A percentile compares a stretch with the other conserved stretches of the same genome.
Evolutionary conservation across 371 early-diverging fungal species (phyloP).

Genomic region (Saksenaea vasiformis): DNA sequence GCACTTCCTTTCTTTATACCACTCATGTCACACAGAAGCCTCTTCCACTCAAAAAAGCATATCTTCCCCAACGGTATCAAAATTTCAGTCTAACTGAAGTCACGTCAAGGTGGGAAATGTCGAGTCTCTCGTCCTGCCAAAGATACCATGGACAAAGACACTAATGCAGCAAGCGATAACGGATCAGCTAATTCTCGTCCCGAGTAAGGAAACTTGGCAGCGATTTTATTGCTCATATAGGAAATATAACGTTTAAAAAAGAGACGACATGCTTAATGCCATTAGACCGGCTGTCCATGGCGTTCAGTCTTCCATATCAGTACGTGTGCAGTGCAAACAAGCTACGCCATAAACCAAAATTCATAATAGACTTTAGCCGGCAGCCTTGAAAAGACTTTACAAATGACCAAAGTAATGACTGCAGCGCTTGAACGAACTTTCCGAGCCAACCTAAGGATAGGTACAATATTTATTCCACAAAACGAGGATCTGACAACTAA

Average conservation of each 20-base stretch:
- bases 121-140: background rate
- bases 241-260: background rate
- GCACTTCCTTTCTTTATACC: too few species aligned
- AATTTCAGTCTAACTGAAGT: background rate
- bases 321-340: background rate
- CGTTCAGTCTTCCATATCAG: background rate
- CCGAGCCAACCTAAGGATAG: slow-evolving; percentile 22
- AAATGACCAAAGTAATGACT: slow-evolving; percentile 25
- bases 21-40: too few species aligned
- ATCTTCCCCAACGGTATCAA: too few species aligned
- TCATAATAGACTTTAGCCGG: slow-evolving; percentile 19
- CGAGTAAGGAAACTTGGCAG: background rate
- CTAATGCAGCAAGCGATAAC: background rate
- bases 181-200: background rate
- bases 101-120: background rate
- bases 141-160: background rate
- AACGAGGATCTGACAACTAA: background rate
- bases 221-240: background rate
- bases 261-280: background rate
- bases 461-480: slow-evolving; percentile 6
- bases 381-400: slow-evolving; percentile 21
- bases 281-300: background rate
- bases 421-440: slow-evolving; percentile 26
- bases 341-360: background rate
- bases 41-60: too few species aligned